These are phyloP conservation scores for Tylopilus rubrobrunneus DNA, from an alignment of 768 basidiomycete species.

Conservation along the genomic window DNA sequence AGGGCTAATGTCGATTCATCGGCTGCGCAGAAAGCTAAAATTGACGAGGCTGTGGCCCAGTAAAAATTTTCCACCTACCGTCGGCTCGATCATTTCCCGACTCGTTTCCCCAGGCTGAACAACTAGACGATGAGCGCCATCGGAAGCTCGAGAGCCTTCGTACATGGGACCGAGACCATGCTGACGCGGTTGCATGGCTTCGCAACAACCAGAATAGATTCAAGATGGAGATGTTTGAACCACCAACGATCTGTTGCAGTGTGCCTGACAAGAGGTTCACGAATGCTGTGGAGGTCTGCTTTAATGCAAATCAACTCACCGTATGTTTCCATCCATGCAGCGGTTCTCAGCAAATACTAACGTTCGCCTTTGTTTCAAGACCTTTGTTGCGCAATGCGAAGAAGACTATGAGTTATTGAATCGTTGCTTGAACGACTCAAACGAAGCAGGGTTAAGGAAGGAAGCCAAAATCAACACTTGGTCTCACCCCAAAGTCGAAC, in stretches of 20 bases:
- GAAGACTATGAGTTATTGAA: conserved; percentile 79
- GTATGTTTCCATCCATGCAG: not conserved
- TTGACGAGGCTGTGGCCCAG: conserved; percentile 29
- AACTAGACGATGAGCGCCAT: conserved; percentile 51
- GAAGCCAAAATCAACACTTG: conserved; percentile 56
- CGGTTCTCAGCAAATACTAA: not conserved
- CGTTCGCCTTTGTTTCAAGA: conserved; percentile 40
- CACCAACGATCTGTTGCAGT: too few relatives aligned
- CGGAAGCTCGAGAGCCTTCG: conserved; percentile 55
- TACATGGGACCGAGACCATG: conserved; percentile 54
- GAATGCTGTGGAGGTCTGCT: too few relatives aligned
- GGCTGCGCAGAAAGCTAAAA: conserved; percentile 31
- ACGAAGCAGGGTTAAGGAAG: conserved; percentile 49
- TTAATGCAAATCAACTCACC: too few relatives aligned
- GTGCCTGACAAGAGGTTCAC: too few relatives aligned
- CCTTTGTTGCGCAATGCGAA: conserved; percentile 78
- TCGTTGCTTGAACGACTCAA: conserved; percentile 58
- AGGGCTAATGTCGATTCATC: conserved; percentile 32
- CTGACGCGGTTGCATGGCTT: conserved; percentile 70
- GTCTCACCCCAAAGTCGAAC: conserved; percentile 49
- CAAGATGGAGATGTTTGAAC: too few relatives aligned
- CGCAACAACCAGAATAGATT: conserved; percentile 62
- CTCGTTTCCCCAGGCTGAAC: conserved; percentile 42
- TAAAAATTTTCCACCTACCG: conserved; percentile 9
- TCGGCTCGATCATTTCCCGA: not conserved